phyloP scores from a whole-genome alignment of 305 asterid species.

The Rubia tinctorum region DNA sequence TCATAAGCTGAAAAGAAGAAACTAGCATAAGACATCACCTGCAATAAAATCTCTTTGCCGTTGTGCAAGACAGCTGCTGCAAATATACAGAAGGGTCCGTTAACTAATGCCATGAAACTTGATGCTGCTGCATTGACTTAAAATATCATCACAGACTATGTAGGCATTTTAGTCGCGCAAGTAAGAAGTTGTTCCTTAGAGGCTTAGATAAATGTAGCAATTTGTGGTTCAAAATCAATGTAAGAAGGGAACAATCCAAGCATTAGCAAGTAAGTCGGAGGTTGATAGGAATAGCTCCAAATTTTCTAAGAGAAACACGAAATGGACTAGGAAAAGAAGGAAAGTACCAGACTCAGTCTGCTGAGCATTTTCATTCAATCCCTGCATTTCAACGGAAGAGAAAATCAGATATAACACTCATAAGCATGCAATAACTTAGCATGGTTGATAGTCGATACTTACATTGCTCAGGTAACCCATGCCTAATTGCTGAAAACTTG shows the following conservation, averaged over 20 bases:
- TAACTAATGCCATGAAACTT: constrained; percentile 11
- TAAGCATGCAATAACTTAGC: constrained; percentile 5
- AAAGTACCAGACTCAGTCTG: constrained; percentile 67
- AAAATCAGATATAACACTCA: constrained; percentile 17
- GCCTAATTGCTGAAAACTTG: constrained; percentile 6
- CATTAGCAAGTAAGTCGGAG: neutral
- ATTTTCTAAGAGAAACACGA: neutral
- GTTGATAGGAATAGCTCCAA: neutral
- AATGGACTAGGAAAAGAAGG: constrained; percentile 3
- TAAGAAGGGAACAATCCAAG: neutral
- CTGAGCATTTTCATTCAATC: constrained; percentile 35
- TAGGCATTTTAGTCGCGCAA: neutral
- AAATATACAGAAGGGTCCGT: constrained; percentile 26
- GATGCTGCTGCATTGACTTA: neutral
- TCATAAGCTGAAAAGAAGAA: constrained; percentile 1
- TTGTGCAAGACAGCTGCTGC: constrained; percentile 66
- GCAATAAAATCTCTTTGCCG: constrained; percentile 79
- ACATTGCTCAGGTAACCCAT: constrained; percentile 30
- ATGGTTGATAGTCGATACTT: constrained; percentile 8
- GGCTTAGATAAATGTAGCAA: neutral
- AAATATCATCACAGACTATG: neutral
- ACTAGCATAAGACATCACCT: constrained; percentile 43
- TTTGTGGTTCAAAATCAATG: neutral
- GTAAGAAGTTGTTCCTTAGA: too few relatives aligned
- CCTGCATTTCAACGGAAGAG: constrained; percentile 41